These are phyloP conservation scores for Plasmodium adleri DNA, from an alignment of 169 alveolate species.

Conservation along the genomic window DNA sequence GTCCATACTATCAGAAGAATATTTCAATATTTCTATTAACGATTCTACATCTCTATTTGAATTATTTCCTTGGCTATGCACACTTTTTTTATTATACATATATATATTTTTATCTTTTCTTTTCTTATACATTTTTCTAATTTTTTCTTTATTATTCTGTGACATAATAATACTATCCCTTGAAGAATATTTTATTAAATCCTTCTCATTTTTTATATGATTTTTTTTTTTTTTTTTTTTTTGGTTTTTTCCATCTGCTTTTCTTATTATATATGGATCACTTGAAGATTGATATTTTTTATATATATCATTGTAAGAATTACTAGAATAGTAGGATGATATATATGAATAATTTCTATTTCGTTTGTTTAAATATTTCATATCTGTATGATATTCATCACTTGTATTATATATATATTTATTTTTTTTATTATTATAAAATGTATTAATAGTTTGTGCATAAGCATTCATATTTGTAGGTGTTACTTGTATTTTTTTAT, in stretches of 20 bases:
- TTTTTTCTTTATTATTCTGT: not conserved
- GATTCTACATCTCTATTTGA: constrained; percentile 42
- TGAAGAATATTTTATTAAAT: not conserved
- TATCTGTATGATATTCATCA: not conserved
- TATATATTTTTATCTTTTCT: not conserved
- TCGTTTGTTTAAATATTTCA: constrained; percentile 7
- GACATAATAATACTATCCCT: not conserved
- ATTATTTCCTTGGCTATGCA: not conserved
- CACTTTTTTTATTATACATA: too few relatives aligned
- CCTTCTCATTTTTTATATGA: not conserved
- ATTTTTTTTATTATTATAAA: too few relatives aligned
- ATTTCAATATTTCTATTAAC: constrained; percentile 30
- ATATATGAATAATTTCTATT: not conserved
- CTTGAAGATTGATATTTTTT: not conserved
- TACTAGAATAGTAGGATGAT: constrained; percentile 10
- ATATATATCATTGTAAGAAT: not conserved
- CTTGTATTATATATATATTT: not conserved
- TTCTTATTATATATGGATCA: not conserved
- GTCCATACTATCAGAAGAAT: constrained; percentile 12
- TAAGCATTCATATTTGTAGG: constrained; percentile 38
- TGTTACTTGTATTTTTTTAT: constrained; percentile 48
- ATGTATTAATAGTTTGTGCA: constrained; percentile 8
- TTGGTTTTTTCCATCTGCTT: not conserved
- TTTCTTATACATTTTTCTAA: not conserved
- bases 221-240: not conserved